phyloP scores from a whole-genome alignment of 495 filamentous ascomycete genomes.

The Penicillium lagena region DNA sequence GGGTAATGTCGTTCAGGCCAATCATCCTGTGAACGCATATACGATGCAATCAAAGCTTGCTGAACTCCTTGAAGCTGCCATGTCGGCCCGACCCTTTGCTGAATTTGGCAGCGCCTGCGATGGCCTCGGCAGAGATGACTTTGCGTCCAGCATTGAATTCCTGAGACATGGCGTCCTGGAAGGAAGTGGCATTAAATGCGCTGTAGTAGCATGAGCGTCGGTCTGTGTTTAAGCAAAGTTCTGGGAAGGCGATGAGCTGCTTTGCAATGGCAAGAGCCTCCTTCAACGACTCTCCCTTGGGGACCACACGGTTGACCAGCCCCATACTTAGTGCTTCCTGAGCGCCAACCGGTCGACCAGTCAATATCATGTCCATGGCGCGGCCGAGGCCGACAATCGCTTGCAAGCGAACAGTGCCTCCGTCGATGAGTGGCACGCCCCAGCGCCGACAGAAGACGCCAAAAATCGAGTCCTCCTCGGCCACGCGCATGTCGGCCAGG shows the following conservation, averaged over 20 bases:
- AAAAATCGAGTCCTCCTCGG: constrained; percentile 41
- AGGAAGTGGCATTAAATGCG: constrained; percentile 32
- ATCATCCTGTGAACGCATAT: background rate
- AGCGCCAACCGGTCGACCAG: constrained; percentile 36
- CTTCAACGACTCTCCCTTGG: constrained; percentile 37
- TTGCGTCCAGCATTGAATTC: constrained; percentile 35
- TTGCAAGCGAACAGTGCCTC: constrained; percentile 41
- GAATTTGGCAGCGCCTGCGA: constrained; percentile 36
- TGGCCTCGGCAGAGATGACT: constrained; percentile 30
- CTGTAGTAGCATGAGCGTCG: constrained; percentile 34
- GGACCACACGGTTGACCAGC: constrained; percentile 41
- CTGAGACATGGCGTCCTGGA: constrained; percentile 35
- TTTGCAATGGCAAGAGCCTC: constrained; percentile 34
- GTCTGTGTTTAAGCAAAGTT: constrained; percentile 38
- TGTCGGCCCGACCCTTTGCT: constrained; percentile 32
- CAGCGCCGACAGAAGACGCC: constrained; percentile 44
- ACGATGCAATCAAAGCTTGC: constrained; percentile 9
- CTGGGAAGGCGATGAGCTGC: constrained; percentile 37
- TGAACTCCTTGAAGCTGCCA: constrained; percentile 28
- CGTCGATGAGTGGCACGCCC: constrained; percentile 45
- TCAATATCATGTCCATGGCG: constrained; percentile 46
- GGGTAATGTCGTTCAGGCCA: too few relatives aligned
- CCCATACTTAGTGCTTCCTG: constrained; percentile 42
- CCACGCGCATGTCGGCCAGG: constrained; percentile 39
- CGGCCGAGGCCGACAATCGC: constrained; percentile 42